Percentiles rank a stretch among this genome's conserved stretches.
These are phyloP conservation scores for Penicillium sp. DNA, from an alignment of 2,329 filamentous ascomycete species.

Conservation along the genomic window DNA sequence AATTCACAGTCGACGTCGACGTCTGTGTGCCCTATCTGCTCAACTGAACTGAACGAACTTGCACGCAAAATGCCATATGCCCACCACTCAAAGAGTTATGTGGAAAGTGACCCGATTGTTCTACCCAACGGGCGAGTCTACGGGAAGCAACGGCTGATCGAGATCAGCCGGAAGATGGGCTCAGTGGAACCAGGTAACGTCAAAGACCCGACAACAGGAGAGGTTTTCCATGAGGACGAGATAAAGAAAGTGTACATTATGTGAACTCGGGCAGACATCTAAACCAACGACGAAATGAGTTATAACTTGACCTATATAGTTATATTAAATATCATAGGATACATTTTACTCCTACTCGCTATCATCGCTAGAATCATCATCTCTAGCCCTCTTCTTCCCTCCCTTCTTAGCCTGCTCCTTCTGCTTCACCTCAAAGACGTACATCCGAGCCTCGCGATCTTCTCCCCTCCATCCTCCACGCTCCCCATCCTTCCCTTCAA, in stretches of 20 bases:
- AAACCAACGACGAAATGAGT: not conserved
- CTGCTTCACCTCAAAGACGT: conserved; percentile 45
- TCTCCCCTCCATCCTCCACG: conserved; percentile 49
- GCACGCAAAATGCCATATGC: conserved; percentile 88
- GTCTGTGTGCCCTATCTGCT: conserved; percentile 91
- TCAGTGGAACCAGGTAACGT: conserved; percentile 61
- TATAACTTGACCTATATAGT: not conserved
- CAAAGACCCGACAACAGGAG: conserved; percentile 74
- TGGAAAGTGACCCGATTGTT: conserved; percentile 81
- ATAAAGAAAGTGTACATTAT: conserved; percentile 91
- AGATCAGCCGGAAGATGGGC: conserved; percentile 77
- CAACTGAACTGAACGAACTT: conserved; percentile 88
- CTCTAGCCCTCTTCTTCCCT: conserved; percentile 33
- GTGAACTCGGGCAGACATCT: conserved; percentile 39
- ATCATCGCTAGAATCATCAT: conserved; percentile 37
- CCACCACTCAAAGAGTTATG: conserved; percentile 89
- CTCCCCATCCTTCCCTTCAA: conserved; percentile 39
- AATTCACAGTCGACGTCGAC: conserved; percentile 59
- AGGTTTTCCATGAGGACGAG: conserved; percentile 60
- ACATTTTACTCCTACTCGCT: conserved; percentile 23
- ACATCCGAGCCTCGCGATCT: conserved; percentile 47
- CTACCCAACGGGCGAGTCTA: conserved; percentile 87
- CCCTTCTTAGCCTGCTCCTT: conserved; percentile 32
- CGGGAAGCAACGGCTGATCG: conserved; percentile 68
- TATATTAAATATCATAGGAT: not conserved